Percentiles rank a stretch among this genome's conserved stretches.
Conservation (phyloP, 345 rosid species). For the Cardamine chenopodiifolia region DNA sequence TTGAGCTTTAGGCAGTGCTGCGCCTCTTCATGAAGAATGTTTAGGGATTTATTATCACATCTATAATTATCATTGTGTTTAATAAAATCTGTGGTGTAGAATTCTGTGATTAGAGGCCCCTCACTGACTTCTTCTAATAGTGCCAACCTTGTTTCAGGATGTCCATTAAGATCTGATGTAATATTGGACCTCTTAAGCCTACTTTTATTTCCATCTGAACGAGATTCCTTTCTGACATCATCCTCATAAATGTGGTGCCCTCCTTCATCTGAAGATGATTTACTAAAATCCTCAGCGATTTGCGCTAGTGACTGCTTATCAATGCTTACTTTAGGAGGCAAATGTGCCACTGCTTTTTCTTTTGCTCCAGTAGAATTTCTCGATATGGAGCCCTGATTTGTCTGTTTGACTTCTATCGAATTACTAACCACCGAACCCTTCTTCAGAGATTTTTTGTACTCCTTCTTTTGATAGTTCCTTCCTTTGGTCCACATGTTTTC, state of each 20-base stretch:
- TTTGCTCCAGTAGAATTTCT: slow-evolving; percentile 45
- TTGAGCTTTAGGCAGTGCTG: slow-evolving; percentile 59
- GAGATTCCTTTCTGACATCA: slow-evolving; percentile 32
- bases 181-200: slow-evolving; percentile 85
- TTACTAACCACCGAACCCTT: slow-evolving; percentile 38
- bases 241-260: slow-evolving; percentile 37
- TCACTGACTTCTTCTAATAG: slow-evolving; percentile 58
- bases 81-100: slow-evolving; percentile 61
- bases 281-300: slow-evolving; percentile 38
- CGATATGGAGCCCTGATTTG: slow-evolving; percentile 39
- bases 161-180: slow-evolving; percentile 63
- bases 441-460: slow-evolving; percentile 51
- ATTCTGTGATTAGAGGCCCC: slow-evolving; percentile 72
- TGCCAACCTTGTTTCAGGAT: slow-evolving; percentile 54
- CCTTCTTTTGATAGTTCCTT: slow-evolving; percentile 82
- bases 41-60: slow-evolving; percentile 45
- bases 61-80: slow-evolving; percentile 45
- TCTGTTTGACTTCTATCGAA: slow-evolving; percentile 31
- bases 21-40: slow-evolving; percentile 53
- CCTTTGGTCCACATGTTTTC: slow-evolving; percentile 99
- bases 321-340: slow-evolving; percentile 45
- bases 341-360: slow-evolving; percentile 45
- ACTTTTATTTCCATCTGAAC: slow-evolving; percentile 56
- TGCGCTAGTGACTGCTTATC: slow-evolving; percentile 46
- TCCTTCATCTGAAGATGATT: slow-evolving; percentile 41